Evolutionary conservation across 176 grass and related monocot species (phyloP).

Genomic region (Triticum urartu): DNA sequence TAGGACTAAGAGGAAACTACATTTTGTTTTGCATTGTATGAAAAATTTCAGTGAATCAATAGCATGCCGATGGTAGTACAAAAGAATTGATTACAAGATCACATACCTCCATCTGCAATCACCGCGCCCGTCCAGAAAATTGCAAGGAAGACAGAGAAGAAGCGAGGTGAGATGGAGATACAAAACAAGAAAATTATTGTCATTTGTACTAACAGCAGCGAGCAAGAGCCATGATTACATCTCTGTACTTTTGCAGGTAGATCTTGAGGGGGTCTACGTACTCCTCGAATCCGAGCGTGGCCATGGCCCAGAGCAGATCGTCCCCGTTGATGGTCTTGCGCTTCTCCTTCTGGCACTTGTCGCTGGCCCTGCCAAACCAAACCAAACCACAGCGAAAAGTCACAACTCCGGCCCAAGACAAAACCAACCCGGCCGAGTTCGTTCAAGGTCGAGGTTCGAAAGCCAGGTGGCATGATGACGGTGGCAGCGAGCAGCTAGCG

Average conservation of each 20-base stretch:
- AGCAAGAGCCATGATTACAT: constrained; percentile 45
- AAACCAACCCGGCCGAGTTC: background rate
- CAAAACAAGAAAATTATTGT: background rate
- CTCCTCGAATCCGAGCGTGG: constrained; percentile 93
- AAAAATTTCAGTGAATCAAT: background rate
- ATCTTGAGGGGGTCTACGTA: constrained; percentile 92
- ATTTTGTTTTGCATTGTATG: background rate
- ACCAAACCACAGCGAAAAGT: constrained; percentile 13
- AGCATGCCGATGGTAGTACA: background rate
- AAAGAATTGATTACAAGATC: background rate
- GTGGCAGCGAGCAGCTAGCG: background rate
- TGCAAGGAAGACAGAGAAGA: constrained; percentile 36
- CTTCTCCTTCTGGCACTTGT: constrained; percentile 99
- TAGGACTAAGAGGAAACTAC: background rate
- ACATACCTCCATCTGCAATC: constrained; percentile 82
- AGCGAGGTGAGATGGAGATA: constrained; percentile 31
- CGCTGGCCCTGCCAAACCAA: constrained; percentile 60
- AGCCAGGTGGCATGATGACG: background rate
- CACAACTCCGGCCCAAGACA: background rate
- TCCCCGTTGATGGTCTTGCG: constrained; percentile 97
- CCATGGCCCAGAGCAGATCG: constrained; percentile 95
- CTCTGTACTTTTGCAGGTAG: constrained; percentile 95
- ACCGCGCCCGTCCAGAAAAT: constrained; percentile 28
- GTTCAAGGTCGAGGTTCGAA: background rate
- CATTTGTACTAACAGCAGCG: background rate